Percentiles rank a stretch among this genome's conserved stretches.
Conservation (phyloP, 1,284 basidiomycete genomes). For the Ustilago cynodontis region DNA sequence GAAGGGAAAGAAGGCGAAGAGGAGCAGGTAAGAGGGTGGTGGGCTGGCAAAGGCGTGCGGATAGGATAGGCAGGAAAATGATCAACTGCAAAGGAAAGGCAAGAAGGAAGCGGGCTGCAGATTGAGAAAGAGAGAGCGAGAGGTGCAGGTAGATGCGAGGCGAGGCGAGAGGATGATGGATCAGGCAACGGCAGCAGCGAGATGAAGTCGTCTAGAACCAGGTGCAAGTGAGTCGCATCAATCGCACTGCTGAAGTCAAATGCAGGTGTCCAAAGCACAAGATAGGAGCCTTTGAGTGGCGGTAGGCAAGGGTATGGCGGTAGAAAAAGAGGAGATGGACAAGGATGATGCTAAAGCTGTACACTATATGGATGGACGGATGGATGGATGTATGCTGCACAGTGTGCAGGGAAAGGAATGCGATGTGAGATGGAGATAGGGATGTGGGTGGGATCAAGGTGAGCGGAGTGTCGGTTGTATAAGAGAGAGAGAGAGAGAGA, state of each 20-base stretch:
- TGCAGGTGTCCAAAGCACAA: background rate
- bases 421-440: slow-evolving; percentile 4
- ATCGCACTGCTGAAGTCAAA: background rate
- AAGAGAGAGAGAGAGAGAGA: background rate
- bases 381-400: slow-evolving; percentile 17
- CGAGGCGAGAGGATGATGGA: background rate
- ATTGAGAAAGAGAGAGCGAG: background rate
- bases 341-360: background rate
- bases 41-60: background rate
- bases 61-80: background rate
- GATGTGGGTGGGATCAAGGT: background rate
- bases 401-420: slow-evolving; percentile 25
- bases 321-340: background rate
- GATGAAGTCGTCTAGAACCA: slow-evolving; percentile 1
- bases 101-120: slow-evolving; percentile 16
- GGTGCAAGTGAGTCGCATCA: background rate
- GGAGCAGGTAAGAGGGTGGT: background rate
- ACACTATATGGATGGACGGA: no score
- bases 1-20: no score
- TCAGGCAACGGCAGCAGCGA: no score
- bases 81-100: slow-evolving; percentile 32
- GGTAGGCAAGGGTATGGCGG: background rate
- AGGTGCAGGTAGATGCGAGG: slow-evolving; percentile 2
- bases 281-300: background rate
- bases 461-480: slow-evolving; percentile 1